phyloP scores from a whole-genome alignment of 306 rosid genomes.

The Lathyrus oleraceus region DNA sequence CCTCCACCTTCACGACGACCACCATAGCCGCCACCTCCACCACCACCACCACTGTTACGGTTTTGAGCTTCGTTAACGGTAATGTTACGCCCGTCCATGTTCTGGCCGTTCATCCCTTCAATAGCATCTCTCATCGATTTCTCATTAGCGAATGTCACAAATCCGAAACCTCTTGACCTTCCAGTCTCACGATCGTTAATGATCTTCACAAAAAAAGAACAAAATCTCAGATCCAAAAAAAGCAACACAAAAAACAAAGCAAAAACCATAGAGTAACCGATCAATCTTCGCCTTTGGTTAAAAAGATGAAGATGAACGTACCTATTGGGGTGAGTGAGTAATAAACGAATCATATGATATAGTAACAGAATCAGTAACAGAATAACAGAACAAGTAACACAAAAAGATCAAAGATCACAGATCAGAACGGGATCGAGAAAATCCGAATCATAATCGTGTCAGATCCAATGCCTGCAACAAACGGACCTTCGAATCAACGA shows the following conservation, averaged over 20 bases:
- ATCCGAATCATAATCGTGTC: conserved; percentile 59
- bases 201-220: conserved; percentile 36
- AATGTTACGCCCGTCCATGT: conserved; percentile 81
- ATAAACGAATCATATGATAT: conserved; percentile 39
- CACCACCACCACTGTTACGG: conserved; percentile 52
- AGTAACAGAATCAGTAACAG: conserved; percentile 46
- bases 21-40: background rate
- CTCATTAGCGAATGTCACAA: conserved; percentile 6
- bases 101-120: conserved; percentile 50
- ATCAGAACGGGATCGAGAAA: conserved; percentile 44
- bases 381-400: conserved; percentile 62
- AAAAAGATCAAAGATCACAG: conserved; percentile 50
- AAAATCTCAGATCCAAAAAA: conserved; percentile 22
- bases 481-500: conserved; percentile 97
- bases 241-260: background rate
- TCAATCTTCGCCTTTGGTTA: background rate
- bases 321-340: conserved; percentile 61
- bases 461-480: conserved; percentile 76
- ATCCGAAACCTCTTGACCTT: conserved; percentile 12
- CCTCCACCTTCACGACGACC: background rate
- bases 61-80: conserved; percentile 91
- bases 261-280: conserved; percentile 25
- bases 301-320: conserved; percentile 41
- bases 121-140: conserved; percentile 7
- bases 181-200: conserved; percentile 68